Evolutionary conservation across 2,329 filamentous ascomycete genomes (phyloP).

Genomic region (Albifimbria verrucaria): DNA sequence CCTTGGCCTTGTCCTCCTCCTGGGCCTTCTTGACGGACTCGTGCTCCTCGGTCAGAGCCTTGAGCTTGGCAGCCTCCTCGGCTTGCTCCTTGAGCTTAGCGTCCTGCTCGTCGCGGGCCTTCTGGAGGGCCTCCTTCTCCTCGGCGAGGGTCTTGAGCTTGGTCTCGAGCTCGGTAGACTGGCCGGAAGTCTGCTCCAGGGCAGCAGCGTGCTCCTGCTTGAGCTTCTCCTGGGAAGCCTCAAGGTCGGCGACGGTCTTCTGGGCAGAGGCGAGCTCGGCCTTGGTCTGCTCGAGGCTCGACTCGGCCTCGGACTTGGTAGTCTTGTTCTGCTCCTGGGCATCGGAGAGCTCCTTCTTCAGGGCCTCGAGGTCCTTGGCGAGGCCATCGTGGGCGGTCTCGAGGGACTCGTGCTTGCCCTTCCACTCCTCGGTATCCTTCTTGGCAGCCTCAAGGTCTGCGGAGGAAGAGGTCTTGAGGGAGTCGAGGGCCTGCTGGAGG

Average conservation of each 20-base stretch:
- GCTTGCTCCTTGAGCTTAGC: slow-evolving; percentile 6
- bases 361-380: slow-evolving; percentile 23
- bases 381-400: slow-evolving; percentile 18
- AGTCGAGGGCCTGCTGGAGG: slow-evolving; percentile 21
- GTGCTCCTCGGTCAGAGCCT: slow-evolving; percentile 17
- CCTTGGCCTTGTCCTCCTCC: slow-evolving; percentile 25
- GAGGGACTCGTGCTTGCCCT: slow-evolving; percentile 22
- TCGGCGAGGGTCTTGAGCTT: slow-evolving; percentile 20
- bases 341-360: slow-evolving; percentile 25
- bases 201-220: slow-evolving; percentile 15
- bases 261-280: slow-evolving; percentile 7
- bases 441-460: slow-evolving; percentile 25
- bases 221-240: slow-evolving; percentile 22
- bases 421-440: slow-evolving; percentile 23
- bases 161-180: slow-evolving; percentile 8
- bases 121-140: slow-evolving; percentile 13
- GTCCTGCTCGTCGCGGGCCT: slow-evolving; percentile 2
- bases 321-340: slow-evolving; percentile 16
- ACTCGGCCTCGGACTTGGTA: slow-evolving; percentile 16
- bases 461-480: slow-evolving; percentile 27
- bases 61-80: slow-evolving; percentile 13
- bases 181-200: slow-evolving; percentile 11
- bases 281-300: slow-evolving; percentile 10
- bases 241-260: slow-evolving; percentile 21
- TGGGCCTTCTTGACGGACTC: slow-evolving; percentile 19